These are phyloP conservation scores for Peronospora destructor DNA, from an alignment of 352 stramenopile genomes.

Conservation along the genomic window DNA sequence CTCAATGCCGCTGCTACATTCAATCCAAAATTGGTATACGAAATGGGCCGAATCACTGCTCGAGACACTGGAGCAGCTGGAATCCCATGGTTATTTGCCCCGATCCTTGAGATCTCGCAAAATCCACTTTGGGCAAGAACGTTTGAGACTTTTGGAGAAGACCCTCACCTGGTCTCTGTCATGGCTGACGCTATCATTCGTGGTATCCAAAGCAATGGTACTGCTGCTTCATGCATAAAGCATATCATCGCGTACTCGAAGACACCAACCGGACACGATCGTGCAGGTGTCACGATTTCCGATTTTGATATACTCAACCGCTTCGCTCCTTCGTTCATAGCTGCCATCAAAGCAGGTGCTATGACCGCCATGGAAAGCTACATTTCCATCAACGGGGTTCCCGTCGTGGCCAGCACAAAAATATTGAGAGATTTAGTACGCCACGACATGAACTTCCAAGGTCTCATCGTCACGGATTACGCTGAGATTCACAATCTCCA, in stretches of 20 bases:
- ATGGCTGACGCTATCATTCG: slow-evolving; percentile 75
- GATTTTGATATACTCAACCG: slow-evolving; percentile 81
- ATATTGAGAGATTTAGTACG: slow-evolving; percentile 80
- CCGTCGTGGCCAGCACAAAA: slow-evolving; percentile 78
- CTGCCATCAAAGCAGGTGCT: slow-evolving; percentile 67
- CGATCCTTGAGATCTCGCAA: slow-evolving; percentile 81
- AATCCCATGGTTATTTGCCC: slow-evolving; percentile 88
- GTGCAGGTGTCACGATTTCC: slow-evolving; percentile 58
- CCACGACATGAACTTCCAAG: slow-evolving; percentile 80
- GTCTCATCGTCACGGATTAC: slow-evolving; percentile 90
- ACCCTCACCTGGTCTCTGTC: slow-evolving; percentile 71
- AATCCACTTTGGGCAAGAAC: slow-evolving; percentile 86
- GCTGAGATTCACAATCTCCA: slow-evolving; percentile 88
- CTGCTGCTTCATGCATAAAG: slow-evolving; percentile 84
- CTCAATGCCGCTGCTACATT: slow-evolving; percentile 87
- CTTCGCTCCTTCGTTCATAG: slow-evolving; percentile 81
- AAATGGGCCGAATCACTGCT: slow-evolving; percentile 64
- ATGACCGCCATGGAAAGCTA: slow-evolving; percentile 92
- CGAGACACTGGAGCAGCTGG: slow-evolving; percentile 81
- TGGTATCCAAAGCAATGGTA: slow-evolving; percentile 70
- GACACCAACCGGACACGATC: slow-evolving; percentile 76
- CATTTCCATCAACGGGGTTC: slow-evolving; percentile 89
- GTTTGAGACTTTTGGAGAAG: slow-evolving; percentile 93
- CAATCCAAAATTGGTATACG: slow-evolving; percentile 67
- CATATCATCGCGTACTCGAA: slow-evolving; percentile 87